phyloP scores from a whole-genome alignment of 768 basidiomycete genomes.

The Lepiota subincarnata region DNA sequence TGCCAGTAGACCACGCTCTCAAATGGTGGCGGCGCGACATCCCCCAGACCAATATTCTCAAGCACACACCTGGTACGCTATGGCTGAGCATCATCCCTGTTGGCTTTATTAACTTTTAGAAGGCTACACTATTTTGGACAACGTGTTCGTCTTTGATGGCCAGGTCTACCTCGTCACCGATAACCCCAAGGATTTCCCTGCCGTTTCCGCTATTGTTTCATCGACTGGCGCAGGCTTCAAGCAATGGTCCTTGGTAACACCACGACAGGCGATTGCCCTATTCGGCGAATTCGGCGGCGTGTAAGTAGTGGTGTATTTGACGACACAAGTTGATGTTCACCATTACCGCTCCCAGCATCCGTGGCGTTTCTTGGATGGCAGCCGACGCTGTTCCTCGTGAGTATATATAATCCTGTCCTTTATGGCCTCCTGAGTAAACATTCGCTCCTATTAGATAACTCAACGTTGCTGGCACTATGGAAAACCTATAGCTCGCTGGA shows the following conservation, averaged over 20 bases:
- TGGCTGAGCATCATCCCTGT: constrained; percentile 14
- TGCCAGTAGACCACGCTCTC: constrained; percentile 50
- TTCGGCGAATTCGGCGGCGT: constrained; percentile 53
- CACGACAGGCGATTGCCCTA: constrained; percentile 38
- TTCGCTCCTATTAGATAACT: constrained; percentile 44
- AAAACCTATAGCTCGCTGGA: constrained; percentile 69
- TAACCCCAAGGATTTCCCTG: constrained; percentile 56
- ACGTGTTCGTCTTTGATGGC: constrained; percentile 70
- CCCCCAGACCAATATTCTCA: constrained; percentile 52
- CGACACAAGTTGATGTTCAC: neutral
- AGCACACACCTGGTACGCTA: constrained; percentile 62
- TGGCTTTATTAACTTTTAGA: neutral
- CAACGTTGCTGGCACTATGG: constrained; percentile 75
- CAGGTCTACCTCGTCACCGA: constrained; percentile 75
- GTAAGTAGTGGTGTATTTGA: constrained; percentile 29
- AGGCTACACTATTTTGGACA: constrained; percentile 86
- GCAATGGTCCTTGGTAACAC: constrained; percentile 60
- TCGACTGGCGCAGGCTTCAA: constrained; percentile 32
- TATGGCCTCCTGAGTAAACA: constrained; percentile 11
- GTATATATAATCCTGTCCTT: constrained; percentile 16
- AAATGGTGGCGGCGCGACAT: constrained; percentile 51
- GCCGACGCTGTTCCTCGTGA: constrained; percentile 48
- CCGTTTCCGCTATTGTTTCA: constrained; percentile 46
- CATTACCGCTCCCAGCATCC: constrained; percentile 38
- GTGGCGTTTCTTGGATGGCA: constrained; percentile 67